Base-by-base conservation (phyloP, 345 rosid species). In the Rhizophora mangle region DNA sequence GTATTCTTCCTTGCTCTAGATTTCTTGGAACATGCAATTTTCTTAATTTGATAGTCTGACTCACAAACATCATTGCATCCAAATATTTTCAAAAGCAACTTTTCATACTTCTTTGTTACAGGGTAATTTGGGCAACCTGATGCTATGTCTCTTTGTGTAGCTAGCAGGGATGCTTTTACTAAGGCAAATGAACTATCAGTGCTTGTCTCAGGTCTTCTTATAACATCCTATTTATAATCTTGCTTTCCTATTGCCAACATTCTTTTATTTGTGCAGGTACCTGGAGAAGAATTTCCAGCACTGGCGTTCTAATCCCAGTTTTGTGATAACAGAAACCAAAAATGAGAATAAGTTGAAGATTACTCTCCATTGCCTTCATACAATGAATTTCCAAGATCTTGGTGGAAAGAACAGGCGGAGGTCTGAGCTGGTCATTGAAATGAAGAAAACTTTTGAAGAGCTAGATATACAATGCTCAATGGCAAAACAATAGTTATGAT, bases 381-480 rank as follows among this genome's bases (percentile, higher is more conserved):
- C 81, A 4, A 79, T 85, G 65, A 90, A 81, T 75, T 88, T 88
- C 71, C 96, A 90, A 63, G 74, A 82, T 4, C 81, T n/a, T 0
- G 73, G 26, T 29, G 88, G 82, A 84, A 90, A 81, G 83, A 81
- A 63, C 78, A n/a, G 62, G 16, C 79, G 93, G 51, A 81, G 84
- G 78, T 83, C 84, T 30, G 84, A 71, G 19, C 79, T 88, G 13
- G 61, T 85, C 11, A 22, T 84, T 19, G 87, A 80, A 19, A 3
- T 90, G 26, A 88, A 77, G 81, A 52, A 18, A 52, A 84, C 84
- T 1, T 82, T 87, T 16, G 87, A 87, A 60, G 85, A 81, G 24
- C 76, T 89, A 46, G 67, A 80, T 56, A 74, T 85, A 21, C 21
- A 6, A 20, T 18, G 56, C 22, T 20, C 9, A 36, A 36, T 36